Conservation (phyloP, 176 grass and related monocot genomes). For the Miscanthus lutarioriparius region DNA sequence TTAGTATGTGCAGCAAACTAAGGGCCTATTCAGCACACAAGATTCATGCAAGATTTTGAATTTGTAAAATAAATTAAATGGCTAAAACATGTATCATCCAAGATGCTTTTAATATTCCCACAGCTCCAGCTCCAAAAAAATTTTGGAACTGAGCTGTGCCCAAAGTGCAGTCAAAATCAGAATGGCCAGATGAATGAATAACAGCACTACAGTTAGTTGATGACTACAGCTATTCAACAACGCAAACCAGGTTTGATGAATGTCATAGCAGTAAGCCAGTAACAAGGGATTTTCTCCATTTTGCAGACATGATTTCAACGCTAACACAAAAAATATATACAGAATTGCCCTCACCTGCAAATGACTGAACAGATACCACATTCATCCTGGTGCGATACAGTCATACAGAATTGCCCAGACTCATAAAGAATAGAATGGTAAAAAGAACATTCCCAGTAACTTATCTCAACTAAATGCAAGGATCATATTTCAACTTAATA, state of each 20-base stretch:
- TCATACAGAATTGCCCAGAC: not conserved
- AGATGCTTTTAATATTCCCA: not conserved
- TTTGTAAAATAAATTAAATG: not conserved
- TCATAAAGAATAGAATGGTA: not conserved
- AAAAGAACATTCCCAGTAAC: not conserved
- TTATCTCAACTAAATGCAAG: not conserved
- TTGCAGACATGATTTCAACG: not conserved
- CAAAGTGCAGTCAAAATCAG: not conserved
- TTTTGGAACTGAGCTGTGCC: not conserved
- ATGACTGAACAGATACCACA: not conserved
- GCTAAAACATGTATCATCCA: not conserved
- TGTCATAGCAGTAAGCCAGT: not conserved
- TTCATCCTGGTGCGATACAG: not conserved
- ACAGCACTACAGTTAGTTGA: not conserved
- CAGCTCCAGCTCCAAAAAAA: not conserved
- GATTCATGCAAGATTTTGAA: not conserved
- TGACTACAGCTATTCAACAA: not conserved
- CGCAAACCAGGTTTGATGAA: conserved; percentile 12
- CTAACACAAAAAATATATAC: not conserved
- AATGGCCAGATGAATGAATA: not conserved
- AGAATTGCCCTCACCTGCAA: not conserved
- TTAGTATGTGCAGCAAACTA: not conserved
- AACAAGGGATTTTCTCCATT: not conserved
- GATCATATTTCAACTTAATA: conserved; percentile 18
- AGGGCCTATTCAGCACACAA: not conserved